Evolutionary conservation across 495 filamentous ascomycete genomes (phyloP).

Genomic region (Xylaria curta): DNA sequence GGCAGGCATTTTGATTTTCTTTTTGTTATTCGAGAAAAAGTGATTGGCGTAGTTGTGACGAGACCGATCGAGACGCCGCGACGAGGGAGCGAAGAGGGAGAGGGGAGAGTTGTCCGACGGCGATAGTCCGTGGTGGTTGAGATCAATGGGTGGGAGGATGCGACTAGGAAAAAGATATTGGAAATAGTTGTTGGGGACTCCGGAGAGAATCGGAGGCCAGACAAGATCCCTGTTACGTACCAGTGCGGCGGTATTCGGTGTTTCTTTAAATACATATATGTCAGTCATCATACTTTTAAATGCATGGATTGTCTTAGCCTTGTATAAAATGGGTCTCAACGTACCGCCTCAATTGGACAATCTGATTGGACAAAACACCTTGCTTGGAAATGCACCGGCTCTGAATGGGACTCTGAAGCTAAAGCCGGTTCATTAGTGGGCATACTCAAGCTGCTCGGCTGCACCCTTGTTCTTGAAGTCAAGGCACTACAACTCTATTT

Average conservation of each 20-base stretch:
- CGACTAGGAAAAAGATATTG: constrained; percentile 15
- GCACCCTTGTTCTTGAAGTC: background rate
- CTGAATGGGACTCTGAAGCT: constrained; percentile 8
- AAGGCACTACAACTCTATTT: constrained; percentile 14
- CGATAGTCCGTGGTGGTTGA: constrained; percentile 12
- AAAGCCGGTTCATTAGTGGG: background rate
- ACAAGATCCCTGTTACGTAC: constrained; percentile 2
- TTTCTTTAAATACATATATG: background rate
- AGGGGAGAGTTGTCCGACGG: constrained; percentile 27
- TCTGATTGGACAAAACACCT: background rate
- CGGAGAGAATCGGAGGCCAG: constrained; percentile 21
- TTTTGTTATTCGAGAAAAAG: background rate
- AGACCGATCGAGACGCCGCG: background rate
- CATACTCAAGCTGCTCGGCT: background rate
- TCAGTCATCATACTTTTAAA: background rate
- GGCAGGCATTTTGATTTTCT: constrained; percentile 40
- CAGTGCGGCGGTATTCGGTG: background rate
- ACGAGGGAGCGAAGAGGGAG: background rate
- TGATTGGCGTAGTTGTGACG: background rate
- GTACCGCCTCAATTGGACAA: background rate
- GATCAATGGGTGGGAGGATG: background rate
- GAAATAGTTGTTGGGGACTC: constrained; percentile 12
- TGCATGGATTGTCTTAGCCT: background rate
- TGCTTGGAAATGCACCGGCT: constrained; percentile 19
- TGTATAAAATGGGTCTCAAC: background rate